phyloP scores from a whole-genome alignment of 2,329 filamentous ascomycete species.

The Leptosphaerulina australis region DNA sequence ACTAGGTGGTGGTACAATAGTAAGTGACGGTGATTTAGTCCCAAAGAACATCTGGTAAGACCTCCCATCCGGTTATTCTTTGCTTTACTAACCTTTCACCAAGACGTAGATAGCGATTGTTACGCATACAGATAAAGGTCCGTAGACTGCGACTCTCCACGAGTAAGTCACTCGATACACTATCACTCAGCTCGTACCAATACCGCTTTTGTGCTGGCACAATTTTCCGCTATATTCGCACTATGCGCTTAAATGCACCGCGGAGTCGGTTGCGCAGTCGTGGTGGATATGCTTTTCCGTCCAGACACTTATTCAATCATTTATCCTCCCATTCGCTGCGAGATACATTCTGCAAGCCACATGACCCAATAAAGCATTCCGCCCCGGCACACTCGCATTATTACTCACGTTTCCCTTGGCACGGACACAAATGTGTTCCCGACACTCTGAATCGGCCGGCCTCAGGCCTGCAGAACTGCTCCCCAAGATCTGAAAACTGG shows the following conservation, averaged over 20 bases:
- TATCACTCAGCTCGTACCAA: not conserved
- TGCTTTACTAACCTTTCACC: not conserved
- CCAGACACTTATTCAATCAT: not conserved
- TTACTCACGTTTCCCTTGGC: conserved; percentile 4
- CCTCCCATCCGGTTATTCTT: not conserved
- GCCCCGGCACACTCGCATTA: conserved; percentile 2
- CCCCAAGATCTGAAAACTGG: too few relatives aligned
- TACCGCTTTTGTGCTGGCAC: not conserved
- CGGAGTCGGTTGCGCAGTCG: not conserved
- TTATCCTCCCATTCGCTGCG: not conserved
- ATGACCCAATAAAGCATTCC: not conserved
- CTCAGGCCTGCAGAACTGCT: not conserved
- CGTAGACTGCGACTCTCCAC: not conserved
- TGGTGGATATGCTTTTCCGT: conserved; percentile 14
- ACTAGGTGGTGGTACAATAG: conserved; percentile 3
- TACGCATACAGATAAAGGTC: conserved; percentile 15
- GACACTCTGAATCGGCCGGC: not conserved
- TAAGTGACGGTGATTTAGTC: not conserved
- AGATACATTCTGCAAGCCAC: conserved; percentile 4
- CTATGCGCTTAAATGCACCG: not conserved
- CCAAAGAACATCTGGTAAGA: not conserved
- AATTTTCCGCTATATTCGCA: not conserved
- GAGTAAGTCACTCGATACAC: not conserved
- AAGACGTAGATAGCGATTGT: conserved; percentile 5
- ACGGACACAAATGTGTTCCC: conserved; percentile 8